Percentiles rank a stretch among this genome's conserved stretches.
These are phyloP conservation scores for Trichoderma sp. DNA, from an alignment of 2,329 filamentous ascomycete genomes.

Conservation along the genomic window DNA sequence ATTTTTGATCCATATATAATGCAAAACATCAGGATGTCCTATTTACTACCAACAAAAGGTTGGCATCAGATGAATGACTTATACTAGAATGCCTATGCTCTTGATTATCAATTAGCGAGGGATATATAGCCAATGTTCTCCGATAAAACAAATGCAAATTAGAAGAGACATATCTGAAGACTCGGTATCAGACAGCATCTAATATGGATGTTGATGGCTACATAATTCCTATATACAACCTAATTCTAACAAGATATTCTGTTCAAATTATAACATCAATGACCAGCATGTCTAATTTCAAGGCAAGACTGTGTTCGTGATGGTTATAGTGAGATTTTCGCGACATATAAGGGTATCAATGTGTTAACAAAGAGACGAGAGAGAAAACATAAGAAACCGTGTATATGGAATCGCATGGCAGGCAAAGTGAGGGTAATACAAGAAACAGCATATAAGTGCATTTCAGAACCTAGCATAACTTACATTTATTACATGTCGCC, in stretches of 20 bases:
- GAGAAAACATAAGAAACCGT: not conserved
- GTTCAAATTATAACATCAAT: not conserved
- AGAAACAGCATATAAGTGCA: not conserved
- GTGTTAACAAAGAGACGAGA: not conserved
- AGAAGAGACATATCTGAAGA: not conserved
- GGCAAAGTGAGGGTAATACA: not conserved
- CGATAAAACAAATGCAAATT: too few relatives aligned
- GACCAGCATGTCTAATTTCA: too few relatives aligned
- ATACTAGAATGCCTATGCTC: too few relatives aligned
- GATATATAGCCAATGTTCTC: too few relatives aligned
- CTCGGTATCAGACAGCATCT: not conserved
- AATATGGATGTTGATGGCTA: not conserved
- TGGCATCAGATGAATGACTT: too few relatives aligned
- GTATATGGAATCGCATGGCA: accelerated
- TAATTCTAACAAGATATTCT: not conserved
- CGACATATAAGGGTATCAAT: not conserved
- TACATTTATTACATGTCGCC: not conserved
- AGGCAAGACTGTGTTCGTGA: too few relatives aligned
- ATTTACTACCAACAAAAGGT: too few relatives aligned
- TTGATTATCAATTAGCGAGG: too few relatives aligned
- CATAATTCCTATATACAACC: not conserved
- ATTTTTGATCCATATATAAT: too few relatives aligned
- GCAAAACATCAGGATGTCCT: too few relatives aligned
- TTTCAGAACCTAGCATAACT: accelerated
- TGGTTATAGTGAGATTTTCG: too few relatives aligned